Evolutionary conservation across 2,329 filamentous ascomycete genomes (phyloP).

Genomic region (Aspergillus fumigatiaffinis): DNA sequence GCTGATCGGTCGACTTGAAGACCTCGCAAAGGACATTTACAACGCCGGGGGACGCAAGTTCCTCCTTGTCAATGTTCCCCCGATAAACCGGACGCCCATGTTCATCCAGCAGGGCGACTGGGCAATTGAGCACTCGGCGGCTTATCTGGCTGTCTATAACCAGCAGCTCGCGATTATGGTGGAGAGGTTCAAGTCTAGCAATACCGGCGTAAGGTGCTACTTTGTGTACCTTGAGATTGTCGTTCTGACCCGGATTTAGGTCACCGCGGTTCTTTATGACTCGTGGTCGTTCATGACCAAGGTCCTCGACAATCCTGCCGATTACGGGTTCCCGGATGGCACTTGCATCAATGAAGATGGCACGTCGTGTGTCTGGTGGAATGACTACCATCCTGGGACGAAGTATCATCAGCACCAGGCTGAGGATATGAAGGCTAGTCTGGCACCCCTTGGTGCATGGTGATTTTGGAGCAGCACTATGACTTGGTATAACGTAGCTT

Average conservation of each 20-base stretch:
- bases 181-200: conserved; percentile 11
- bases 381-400: conserved; percentile 28
- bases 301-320: conserved; percentile 22
- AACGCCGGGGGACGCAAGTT: too few species aligned
- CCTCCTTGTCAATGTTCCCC: too few species aligned
- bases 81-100: too few species aligned
- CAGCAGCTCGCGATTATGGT: conserved; percentile 20
- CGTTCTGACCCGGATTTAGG: background rate
- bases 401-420: conserved; percentile 29
- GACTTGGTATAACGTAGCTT: too few species aligned
- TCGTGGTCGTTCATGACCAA: conserved; percentile 27
- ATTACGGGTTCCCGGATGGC: conserved; percentile 24
- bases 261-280: conserved; percentile 19
- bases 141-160: conserved; percentile 18
- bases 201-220: conserved; percentile 19
- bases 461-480: conserved; percentile 3
- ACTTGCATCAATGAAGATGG: conserved; percentile 29
- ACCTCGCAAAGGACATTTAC: too few species aligned
- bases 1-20: too few species aligned
- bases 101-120: too few species aligned
- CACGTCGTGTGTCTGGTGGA: conserved; percentile 29
- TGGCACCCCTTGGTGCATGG: conserved; percentile 23
- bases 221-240: background rate
- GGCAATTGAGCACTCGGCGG: too few species aligned
- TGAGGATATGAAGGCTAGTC: conserved; percentile 25